phyloP scores from a whole-genome alignment of 2,329 filamentous ascomycete species.

The Zymoseptoria brevis region DNA sequence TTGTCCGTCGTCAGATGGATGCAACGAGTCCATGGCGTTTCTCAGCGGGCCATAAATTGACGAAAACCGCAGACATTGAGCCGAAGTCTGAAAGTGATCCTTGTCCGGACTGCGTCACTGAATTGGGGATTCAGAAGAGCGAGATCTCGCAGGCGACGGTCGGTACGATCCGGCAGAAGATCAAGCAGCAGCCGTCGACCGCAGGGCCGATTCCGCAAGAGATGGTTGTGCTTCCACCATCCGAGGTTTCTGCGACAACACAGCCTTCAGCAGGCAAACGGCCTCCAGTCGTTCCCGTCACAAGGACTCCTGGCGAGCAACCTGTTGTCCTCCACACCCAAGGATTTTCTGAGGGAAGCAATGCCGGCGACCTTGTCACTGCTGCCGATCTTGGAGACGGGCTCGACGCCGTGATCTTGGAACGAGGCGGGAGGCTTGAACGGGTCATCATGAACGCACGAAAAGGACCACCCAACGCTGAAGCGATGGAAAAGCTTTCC shows the following conservation, averaged over 20 bases:
- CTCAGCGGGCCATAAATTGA: constrained; percentile 1
- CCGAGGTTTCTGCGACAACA: not conserved
- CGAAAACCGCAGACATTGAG: not conserved
- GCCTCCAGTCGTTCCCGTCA: not conserved
- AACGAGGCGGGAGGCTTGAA: constrained; percentile 33
- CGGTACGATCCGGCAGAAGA: not conserved
- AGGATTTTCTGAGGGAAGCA: not conserved
- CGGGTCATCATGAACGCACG: constrained; percentile 34
- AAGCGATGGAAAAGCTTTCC: constrained; percentile 20
- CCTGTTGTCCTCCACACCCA: constrained; percentile 1
- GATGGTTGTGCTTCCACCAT: not conserved
- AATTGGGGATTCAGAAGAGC: constrained; percentile 21
- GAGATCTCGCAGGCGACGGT: constrained; percentile 7
- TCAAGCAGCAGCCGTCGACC: not conserved
- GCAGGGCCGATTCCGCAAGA: not conserved
- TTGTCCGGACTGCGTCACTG: constrained; percentile 28
- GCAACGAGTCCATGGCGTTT: constrained; percentile 26
- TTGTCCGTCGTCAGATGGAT: constrained; percentile 21
- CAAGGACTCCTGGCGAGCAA: not conserved
- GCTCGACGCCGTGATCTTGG: constrained; percentile 35
- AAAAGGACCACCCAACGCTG: constrained; percentile 12
- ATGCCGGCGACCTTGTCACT: constrained; percentile 6
- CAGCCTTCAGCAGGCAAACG: not conserved
- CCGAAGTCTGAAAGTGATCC: constrained; percentile 13
- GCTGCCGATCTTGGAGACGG: constrained; percentile 29